Evolutionary conservation across 2,329 filamentous ascomycete species (phyloP).

Genomic region (Fusarium hainanense): DNA sequence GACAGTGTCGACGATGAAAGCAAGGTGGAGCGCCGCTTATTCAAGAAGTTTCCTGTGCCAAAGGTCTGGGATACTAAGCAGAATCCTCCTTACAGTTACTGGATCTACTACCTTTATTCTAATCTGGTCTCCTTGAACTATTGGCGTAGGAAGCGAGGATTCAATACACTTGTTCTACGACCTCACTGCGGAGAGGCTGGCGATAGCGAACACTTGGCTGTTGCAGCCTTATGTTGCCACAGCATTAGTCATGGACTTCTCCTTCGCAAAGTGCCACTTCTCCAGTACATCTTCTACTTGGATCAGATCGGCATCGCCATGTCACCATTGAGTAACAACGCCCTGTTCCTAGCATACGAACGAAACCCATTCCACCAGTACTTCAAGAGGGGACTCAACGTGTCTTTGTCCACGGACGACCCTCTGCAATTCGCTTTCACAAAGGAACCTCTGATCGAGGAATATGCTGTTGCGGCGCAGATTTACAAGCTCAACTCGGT

Average conservation of each 20-base stretch:
- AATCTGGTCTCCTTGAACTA: constrained; percentile 94
- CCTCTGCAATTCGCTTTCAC: constrained; percentile 98
- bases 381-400: constrained; percentile 93
- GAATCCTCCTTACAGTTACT: constrained; percentile 98
- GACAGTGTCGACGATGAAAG: constrained; percentile 99
- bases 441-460: constrained; percentile 96
- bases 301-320: constrained; percentile 99
- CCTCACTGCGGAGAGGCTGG: constrained; percentile 98
- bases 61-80: constrained; percentile 90
- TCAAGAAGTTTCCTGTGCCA: constrained; percentile 93
- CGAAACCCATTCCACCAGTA: constrained; percentile 96
- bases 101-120: constrained; percentile 97
- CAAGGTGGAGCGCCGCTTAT: constrained; percentile 93
- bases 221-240: constrained; percentile 90
- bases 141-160: constrained; percentile 89
- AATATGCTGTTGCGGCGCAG: constrained; percentile 97
- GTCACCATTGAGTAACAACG: constrained; percentile 99
- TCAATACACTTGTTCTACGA: constrained; percentile 93
- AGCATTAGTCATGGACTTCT: constrained; percentile 96
- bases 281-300: constrained; percentile 98
- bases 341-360: constrained; percentile 94
- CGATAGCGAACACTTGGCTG: constrained; percentile 94
- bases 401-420: constrained; percentile 96
- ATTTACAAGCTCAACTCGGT: constrained; percentile 98
- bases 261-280: constrained; percentile 89